phyloP scores from a whole-genome alignment of 2,329 filamentous ascomycete genomes.

The Colletotrichum sp. region DNA sequence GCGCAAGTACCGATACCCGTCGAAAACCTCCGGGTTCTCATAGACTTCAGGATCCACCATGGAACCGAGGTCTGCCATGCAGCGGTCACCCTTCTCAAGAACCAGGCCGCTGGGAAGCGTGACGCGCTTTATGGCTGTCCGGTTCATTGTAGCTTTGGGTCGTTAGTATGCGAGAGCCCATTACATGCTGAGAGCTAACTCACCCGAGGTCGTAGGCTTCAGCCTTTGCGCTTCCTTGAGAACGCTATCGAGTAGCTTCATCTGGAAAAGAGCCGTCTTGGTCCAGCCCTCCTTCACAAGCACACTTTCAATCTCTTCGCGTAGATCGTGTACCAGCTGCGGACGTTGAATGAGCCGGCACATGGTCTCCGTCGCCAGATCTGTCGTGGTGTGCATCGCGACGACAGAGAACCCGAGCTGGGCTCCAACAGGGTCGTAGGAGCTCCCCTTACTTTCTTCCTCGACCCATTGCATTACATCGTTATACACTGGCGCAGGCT shows the following conservation, averaged over 20 bases:
- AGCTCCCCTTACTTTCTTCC: not conserved
- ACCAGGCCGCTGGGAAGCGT: not conserved
- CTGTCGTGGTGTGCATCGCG: not conserved
- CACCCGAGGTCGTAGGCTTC: not conserved
- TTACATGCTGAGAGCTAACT: not conserved
- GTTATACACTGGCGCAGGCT: not conserved
- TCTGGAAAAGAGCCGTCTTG: not conserved
- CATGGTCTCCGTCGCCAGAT: not conserved
- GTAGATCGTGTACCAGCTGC: not conserved
- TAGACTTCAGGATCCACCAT: not conserved
- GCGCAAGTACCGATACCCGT: not conserved
- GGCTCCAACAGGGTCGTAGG: not conserved
- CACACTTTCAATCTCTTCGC: not conserved
- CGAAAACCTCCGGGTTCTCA: not conserved
- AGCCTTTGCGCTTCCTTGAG: not conserved
- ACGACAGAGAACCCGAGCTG: not conserved
- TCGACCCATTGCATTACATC: not conserved
- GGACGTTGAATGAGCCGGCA: not conserved
- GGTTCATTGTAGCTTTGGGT: not conserved
- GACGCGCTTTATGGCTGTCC: not conserved
- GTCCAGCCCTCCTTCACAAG: not conserved
- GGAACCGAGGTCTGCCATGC: not conserved
- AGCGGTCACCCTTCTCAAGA: not conserved
- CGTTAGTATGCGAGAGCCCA: rapidly evolving
- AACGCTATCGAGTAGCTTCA: not conserved